Conservation (phyloP, 352 stramenopile species). For the Phytophthora cryptogea region DNA sequence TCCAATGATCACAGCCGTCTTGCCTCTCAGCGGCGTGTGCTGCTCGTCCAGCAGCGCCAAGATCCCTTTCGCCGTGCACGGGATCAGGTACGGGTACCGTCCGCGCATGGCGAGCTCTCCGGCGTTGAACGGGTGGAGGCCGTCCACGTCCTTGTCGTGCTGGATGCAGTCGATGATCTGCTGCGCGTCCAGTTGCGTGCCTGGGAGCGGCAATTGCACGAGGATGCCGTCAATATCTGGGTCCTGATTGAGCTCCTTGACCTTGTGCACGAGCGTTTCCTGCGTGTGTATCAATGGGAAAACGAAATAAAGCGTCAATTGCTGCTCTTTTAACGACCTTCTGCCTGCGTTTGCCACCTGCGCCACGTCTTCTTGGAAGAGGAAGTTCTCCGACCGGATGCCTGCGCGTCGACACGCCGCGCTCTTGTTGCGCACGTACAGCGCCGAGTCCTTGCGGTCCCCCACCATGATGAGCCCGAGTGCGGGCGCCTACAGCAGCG, state of each 20-base stretch:
- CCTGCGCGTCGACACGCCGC: constrained; percentile 94
- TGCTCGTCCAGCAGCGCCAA: constrained; percentile 94
- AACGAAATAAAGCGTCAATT: not conserved
- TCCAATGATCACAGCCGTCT: constrained; percentile 97
- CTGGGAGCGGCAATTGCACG: constrained; percentile 93
- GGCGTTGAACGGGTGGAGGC: constrained; percentile 97
- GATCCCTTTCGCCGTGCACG: constrained; percentile 98
- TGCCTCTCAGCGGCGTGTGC: constrained; percentile 90
- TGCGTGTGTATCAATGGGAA: constrained; percentile 14
- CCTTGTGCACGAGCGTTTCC: constrained; percentile 63
- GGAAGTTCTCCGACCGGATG: constrained; percentile 91
- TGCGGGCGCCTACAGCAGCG: constrained; percentile 76
- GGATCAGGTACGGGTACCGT: constrained; percentile 89
- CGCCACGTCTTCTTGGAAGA: constrained; percentile 65
- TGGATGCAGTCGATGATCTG: constrained; percentile 93
- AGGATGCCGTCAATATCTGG: constrained; percentile 84
- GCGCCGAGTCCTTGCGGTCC: constrained; percentile 93
- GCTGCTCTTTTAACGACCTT: not conserved
- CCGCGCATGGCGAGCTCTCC: constrained; percentile 89
- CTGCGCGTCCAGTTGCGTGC: constrained; percentile 91
- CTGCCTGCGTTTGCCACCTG: constrained; percentile 43
- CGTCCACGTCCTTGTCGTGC: constrained; percentile 98
- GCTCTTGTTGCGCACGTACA: constrained; percentile 99
- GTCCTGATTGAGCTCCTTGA: constrained; percentile 78
- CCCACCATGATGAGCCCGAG: constrained; percentile 99